A percentile compares a stretch with the other conserved stretches of the same genome.
Evolutionary conservation across 2,329 filamentous ascomycete genomes (phyloP).

Genomic region (Sporothrix phasma): DNA sequence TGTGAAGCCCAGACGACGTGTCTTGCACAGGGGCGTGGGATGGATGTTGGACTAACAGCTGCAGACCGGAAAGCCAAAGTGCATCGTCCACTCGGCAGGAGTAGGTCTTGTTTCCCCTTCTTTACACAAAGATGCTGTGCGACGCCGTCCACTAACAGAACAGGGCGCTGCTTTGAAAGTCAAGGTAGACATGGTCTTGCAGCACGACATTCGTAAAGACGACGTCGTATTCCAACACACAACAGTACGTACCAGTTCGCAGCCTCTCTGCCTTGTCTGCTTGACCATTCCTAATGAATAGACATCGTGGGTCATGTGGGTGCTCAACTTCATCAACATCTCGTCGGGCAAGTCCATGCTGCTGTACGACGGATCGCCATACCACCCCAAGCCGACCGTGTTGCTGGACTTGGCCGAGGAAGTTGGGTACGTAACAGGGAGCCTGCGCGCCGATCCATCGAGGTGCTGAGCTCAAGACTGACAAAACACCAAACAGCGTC

Average conservation of each 20-base stretch:
- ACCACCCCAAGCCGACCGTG: constrained; percentile 9
- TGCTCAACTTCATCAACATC: constrained; percentile 14
- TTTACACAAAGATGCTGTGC: not conserved
- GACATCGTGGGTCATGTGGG: constrained; percentile 18
- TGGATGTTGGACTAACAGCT: not conserved
- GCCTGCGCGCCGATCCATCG: too few species aligned
- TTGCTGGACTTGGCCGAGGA: constrained; percentile 15
- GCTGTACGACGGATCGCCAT: constrained; percentile 21
- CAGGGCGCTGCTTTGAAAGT: constrained; percentile 13
- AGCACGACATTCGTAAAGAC: constrained; percentile 10
- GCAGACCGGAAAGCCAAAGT: not conserved
- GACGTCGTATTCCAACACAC: constrained; percentile 16
- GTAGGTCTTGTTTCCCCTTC: not conserved
- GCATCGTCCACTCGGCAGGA: not conserved
- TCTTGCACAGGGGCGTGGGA: too few species aligned
- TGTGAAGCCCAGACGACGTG: not conserved
- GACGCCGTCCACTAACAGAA: not conserved
- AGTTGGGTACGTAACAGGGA: constrained; percentile 15
- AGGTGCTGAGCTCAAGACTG: too few species aligned
- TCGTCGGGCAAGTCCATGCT: constrained; percentile 12
- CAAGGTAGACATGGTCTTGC: constrained; percentile 13
- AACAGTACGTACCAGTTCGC: not conserved
- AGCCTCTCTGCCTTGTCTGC: not conserved
- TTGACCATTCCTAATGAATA: not conserved
- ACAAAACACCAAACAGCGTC: not conserved